Base-by-base conservation (phyloP, 2,329 filamentous ascomycete genomes). In the Kalaharituber pfeilii region DNA sequence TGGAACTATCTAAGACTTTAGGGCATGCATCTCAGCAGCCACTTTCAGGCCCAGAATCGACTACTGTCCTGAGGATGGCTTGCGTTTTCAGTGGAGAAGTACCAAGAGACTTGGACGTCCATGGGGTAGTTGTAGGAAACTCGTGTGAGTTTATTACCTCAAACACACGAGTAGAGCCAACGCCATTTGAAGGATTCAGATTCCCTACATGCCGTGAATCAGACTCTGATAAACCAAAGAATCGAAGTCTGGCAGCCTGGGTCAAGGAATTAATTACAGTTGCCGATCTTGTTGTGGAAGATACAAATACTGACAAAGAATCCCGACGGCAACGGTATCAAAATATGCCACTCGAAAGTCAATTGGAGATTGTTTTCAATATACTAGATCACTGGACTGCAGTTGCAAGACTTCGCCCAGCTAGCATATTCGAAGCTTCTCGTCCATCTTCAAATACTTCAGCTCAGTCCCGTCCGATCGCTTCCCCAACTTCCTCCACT, bases 271-370 rank as follows among this genome's bases (percentile, higher is more conserved):
- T 47, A 22, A 25, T 22, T 13, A 47, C 5, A 25, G 42, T 47
- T 47, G n/a, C 42, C n/a, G 42, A 47, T 22, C 42, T 47, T 47
- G 42, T 47, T 15, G 42, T 47, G 15, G 42, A 47, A 13, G 42
- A 47, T 22, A 47, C 15, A 13, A 22, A 47, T 22, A 1, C n/a
- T 47, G 42, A 47, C 15, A 47, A 25, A 13, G 18, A 39, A 18
- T 39, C n/a, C 3, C n/a, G 42, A 5, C n/a, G 25, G 5, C 42
- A 20, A 22, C 13, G 18, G 22, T 2, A 25, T 24, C 42, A 47
- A 22, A 47, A 13, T 13, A 24, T 24, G 2, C 42, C 42, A 11
- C 42, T 47, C 5, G 42, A 47, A 47, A 22, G n/a, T 22, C 42
- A 22, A 22, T 47, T 47, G 24, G 42, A 47, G 13, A 15, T 20